Conservation (phyloP, 1,284 basidiomycete species). For the Puccinia coronata region DNA sequence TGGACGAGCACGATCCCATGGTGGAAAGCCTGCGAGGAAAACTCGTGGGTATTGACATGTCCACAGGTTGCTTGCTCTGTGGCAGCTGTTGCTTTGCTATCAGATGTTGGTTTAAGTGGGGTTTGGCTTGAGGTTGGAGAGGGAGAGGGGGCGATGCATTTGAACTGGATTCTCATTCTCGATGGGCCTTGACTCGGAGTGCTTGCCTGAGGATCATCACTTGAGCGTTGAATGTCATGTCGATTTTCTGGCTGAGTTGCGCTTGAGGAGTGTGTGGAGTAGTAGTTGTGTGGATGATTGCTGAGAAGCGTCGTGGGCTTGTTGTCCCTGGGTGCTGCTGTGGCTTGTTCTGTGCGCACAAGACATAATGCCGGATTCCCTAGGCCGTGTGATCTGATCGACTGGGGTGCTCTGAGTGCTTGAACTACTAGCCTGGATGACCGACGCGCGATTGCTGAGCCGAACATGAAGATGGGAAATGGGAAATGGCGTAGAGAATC, state of each 20-base stretch:
- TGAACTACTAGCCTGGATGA: too few relatives aligned
- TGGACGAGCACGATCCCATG: slow-evolving; percentile 86
- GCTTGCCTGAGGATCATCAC: background rate
- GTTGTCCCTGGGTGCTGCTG: background rate
- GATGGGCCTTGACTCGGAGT: background rate
- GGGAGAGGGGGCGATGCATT: slow-evolving; percentile 68
- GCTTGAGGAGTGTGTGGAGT: background rate
- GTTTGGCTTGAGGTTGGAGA: slow-evolving; percentile 43
- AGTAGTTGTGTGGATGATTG: background rate
- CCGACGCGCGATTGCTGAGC: too few relatives aligned
- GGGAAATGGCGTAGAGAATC: too few relatives aligned
- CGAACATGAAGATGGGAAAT: background rate
- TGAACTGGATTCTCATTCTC: slow-evolving; percentile 64
- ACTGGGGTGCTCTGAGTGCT: too few relatives aligned
- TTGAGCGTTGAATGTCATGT: too few relatives aligned
- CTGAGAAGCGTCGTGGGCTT: too few relatives aligned
- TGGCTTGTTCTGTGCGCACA: too few relatives aligned
- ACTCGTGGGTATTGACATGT: slow-evolving; percentile 83
- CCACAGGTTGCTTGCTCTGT: slow-evolving; percentile 65
- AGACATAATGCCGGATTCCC: too few relatives aligned
- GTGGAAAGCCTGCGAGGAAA: slow-evolving; percentile 79
- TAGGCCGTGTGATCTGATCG: too few relatives aligned
- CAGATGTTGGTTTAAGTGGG: background rate
- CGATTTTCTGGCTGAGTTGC: background rate
- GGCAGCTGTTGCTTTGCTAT: background rate